Evolutionary conservation across 805 yeast genomes (phyloP), one percentile per base, ranked within the genome.

Genomic region (Vanderwaltozyma verrucispora): DNA sequence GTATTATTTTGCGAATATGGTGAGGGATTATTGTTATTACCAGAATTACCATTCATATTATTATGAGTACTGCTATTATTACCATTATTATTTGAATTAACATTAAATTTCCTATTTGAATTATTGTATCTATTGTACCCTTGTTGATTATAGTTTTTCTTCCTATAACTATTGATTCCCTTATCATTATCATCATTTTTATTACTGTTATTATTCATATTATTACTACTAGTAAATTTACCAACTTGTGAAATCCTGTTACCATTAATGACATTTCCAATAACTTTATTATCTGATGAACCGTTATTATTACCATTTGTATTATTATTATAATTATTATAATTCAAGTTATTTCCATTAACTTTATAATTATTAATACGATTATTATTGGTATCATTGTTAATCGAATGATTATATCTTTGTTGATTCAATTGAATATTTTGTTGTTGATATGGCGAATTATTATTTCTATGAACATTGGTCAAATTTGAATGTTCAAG

Each of bases 401-500:
- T 33, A n/a, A 33, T 37, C 18, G 30, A 29, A 17, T 33, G 23
- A 24, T 34, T 38, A 20, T 11, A 30, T 17, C 30, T 35, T 16
- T 32, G 38, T 23, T 34, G 26, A 19, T 20, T 26, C 16, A 21
- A 21, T 21, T 28, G 26, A 33, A n/a, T n/a, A n/a, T 37, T 15
- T 31, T 24, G 25, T 35, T 40, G 36, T 29, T 36, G 14, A 31
- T 36, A 33, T 27, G 36, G 32, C 14, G 43, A 31, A 14, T 38
- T 43, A 5, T 46, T 29, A 12, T 33, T 32, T 35, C 46, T 48
- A n/a, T 50, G 40, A 28, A 43, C 32, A 33, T 39, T 19, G 34
- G 54, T 55, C 29, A 50, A 31, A 16, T 43, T 49, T 29, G 50
- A 48, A 35, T 53, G 55, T 30, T 56, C 54, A 19, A 40, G 19